Conservation (phyloP, 2,329 filamentous ascomycete species). For the Mycosphaerella arachidis region DNA sequence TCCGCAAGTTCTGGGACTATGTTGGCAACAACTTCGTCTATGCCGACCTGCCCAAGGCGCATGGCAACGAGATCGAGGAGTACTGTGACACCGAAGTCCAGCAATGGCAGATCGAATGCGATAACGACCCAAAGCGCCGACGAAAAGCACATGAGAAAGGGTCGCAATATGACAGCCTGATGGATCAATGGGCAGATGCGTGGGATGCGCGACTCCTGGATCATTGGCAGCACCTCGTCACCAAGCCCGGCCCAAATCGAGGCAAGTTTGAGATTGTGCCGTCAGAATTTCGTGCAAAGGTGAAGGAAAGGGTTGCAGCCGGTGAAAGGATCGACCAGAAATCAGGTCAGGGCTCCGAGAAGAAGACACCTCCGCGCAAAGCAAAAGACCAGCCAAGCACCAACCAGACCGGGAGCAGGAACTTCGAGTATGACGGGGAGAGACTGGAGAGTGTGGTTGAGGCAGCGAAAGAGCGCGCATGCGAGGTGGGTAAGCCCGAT, state of each 20-base stretch:
- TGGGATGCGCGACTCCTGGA: slow-evolving; percentile 14
- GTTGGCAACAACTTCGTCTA: slow-evolving; percentile 10
- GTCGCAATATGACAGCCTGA: slow-evolving; percentile 17
- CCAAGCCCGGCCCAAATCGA: slow-evolving; percentile 1
- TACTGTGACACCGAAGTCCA: slow-evolving; percentile 14
- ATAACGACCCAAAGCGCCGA: slow-evolving; percentile 7
- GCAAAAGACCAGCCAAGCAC: not conserved
- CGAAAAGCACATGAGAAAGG: slow-evolving; percentile 18
- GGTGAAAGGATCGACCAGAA: not conserved
- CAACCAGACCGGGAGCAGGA: not conserved
- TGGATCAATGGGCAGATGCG: slow-evolving; percentile 15
- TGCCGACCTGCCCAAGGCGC: slow-evolving; percentile 11
- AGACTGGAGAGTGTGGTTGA: slow-evolving; percentile 32
- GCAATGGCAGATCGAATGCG: slow-evolving; percentile 15
- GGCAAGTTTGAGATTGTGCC: slow-evolving; percentile 12
- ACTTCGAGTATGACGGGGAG: slow-evolving; percentile 12
- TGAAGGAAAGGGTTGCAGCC: slow-evolving; percentile 2
- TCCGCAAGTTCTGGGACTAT: slow-evolving; percentile 13
- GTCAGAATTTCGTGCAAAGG: not conserved
- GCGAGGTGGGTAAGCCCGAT: slow-evolving; percentile 30
- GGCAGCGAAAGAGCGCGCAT: slow-evolving; percentile 37
- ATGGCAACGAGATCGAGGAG: slow-evolving; percentile 11
- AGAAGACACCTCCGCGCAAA: not conserved
- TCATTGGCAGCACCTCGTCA: slow-evolving; percentile 19
- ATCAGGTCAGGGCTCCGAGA: not conserved